Percentiles rank a stretch among this genome's conserved stretches.
Evolutionary conservation across 2,329 filamentous ascomycete genomes (phyloP).

Genomic region (Scolecobasidium constrictum): DNA sequence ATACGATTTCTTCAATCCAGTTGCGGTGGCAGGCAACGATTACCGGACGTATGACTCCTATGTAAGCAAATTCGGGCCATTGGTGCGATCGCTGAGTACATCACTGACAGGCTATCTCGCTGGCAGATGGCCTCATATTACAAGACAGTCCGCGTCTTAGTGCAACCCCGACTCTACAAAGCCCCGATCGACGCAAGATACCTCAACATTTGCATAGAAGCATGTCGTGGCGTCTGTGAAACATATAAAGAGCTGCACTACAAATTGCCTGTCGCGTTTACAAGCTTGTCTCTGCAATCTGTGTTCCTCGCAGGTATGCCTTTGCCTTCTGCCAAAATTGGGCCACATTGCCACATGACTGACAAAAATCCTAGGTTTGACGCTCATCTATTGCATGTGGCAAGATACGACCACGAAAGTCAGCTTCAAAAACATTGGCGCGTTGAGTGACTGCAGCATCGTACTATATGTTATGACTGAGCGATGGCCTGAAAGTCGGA

Average conservation of each 20-base stretch:
- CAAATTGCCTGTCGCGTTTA: not conserved
- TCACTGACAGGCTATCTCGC: too few species aligned
- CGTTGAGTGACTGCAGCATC: slow-evolving; percentile 10
- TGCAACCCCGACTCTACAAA: not conserved
- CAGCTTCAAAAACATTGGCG: slow-evolving; percentile 3
- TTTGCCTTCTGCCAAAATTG: too few species aligned
- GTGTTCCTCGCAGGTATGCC: slow-evolving; percentile 1
- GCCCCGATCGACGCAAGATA: not conserved
- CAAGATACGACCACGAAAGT: not conserved
- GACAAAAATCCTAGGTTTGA: too few species aligned
- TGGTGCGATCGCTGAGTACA: too few species aligned
- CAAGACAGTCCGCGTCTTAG: not conserved
- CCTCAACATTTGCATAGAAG: not conserved
- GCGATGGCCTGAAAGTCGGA: slow-evolving; percentile 12
- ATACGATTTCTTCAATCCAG: too few species aligned
- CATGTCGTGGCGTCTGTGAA: slow-evolving; percentile 1
- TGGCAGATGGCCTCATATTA: not conserved
- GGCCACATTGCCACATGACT: too few species aligned
- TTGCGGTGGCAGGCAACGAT: not conserved
- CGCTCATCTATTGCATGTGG: slow-evolving; percentile 2
- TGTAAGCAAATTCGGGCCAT: too few species aligned
- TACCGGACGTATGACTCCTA: not conserved
- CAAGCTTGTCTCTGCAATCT: not conserved
- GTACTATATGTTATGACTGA: slow-evolving; percentile 14
- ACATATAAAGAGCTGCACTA: slow-evolving; percentile 3